These are phyloP conservation scores for Taphrina flavorubra DNA, from an alignment of 1,139 yeast species.

Conservation along the genomic window DNA sequence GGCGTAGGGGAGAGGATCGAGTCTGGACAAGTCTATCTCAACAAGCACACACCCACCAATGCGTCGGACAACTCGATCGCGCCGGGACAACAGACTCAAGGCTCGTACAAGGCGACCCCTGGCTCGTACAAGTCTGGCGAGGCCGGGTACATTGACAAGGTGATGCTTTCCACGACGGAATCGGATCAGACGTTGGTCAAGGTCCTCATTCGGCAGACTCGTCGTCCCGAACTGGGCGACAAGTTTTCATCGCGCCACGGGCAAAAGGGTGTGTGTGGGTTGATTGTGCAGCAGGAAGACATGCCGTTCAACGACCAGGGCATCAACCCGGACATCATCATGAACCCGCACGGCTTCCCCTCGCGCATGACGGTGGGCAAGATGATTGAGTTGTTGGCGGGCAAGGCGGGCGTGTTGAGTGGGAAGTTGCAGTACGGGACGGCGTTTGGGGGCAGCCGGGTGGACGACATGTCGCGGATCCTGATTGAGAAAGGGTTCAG, in stretches of 20 bases:
- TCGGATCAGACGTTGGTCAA: constrained; percentile 93
- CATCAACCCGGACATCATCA: constrained; percentile 88
- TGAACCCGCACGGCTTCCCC: constrained; percentile 99
- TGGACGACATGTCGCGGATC: constrained; percentile 94
- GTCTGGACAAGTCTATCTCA: constrained; percentile 91
- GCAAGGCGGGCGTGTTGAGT: constrained; percentile 95
- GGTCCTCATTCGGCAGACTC: constrained; percentile 88
- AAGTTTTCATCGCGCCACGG: constrained; percentile 97
- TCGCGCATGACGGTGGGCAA: constrained; percentile 99
- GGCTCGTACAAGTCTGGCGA: constrained; percentile 92
- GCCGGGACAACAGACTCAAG: constrained; percentile 52
- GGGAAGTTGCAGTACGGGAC: constrained; percentile 95
- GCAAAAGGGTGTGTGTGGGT: constrained; percentile 98
- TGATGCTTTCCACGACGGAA: constrained; percentile 94
- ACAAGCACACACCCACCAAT: constrained; percentile 88
- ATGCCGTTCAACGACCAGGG: constrained; percentile 94
- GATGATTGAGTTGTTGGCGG: constrained; percentile 94
- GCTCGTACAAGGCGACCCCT: constrained; percentile 85
- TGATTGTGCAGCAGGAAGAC: constrained; percentile 94
- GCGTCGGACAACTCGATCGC: constrained; percentile 67
- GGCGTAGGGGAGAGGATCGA: constrained; percentile 92
- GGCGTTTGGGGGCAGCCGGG: constrained; percentile 94
- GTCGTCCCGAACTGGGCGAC: constrained; percentile 98
- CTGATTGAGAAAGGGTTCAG: constrained; percentile 89
- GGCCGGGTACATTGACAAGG: constrained; percentile 93